Evolutionary conservation across 768 basidiomycete species (phyloP).

Genomic region (Boletellus ananas): DNA sequence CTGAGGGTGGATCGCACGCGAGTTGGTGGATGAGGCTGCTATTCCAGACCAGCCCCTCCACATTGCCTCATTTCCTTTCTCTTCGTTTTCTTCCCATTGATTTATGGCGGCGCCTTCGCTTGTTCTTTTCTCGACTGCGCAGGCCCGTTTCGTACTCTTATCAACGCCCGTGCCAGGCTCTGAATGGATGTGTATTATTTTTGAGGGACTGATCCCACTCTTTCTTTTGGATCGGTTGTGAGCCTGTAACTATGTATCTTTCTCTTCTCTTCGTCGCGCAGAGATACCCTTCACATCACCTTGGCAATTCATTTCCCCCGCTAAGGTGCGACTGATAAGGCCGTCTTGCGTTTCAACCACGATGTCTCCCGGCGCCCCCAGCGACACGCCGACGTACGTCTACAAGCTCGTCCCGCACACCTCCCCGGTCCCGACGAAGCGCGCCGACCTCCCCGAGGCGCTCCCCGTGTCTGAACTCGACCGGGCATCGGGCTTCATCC

Average conservation of each 20-base stretch:
- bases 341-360: background rate
- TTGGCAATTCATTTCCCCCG: background rate
- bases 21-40: slow-evolving; percentile 11
- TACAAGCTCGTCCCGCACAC: slow-evolving; percentile 57
- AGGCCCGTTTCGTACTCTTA: slow-evolving; percentile 11
- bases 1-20: slow-evolving; percentile 9
- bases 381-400: slow-evolving; percentile 43
- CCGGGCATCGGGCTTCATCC: slow-evolving; percentile 45
- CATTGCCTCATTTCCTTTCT: background rate
- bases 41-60: slow-evolving; percentile 6
- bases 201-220: slow-evolving; percentile 1
- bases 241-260: slow-evolving; percentile 17
- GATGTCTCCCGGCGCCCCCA: slow-evolving; percentile 3
- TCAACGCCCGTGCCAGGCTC: slow-evolving; percentile 8
- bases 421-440: slow-evolving; percentile 34
- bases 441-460: slow-evolving; percentile 35
- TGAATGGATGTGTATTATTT: slow-evolving; percentile 22
- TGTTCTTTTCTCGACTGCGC: background rate
- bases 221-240: slow-evolving; percentile 14
- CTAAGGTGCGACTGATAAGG: no score
- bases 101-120: slow-evolving; percentile 9
- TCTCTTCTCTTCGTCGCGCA: slow-evolving; percentile 6
- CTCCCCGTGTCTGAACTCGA: slow-evolving; percentile 53
- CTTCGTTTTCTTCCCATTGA: slow-evolving; percentile 3
- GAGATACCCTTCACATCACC: slow-evolving; percentile 26